Evolutionary conservation across 352 stramenopile genomes (phyloP).

Genomic region (Phytophthora vignae): DNA sequence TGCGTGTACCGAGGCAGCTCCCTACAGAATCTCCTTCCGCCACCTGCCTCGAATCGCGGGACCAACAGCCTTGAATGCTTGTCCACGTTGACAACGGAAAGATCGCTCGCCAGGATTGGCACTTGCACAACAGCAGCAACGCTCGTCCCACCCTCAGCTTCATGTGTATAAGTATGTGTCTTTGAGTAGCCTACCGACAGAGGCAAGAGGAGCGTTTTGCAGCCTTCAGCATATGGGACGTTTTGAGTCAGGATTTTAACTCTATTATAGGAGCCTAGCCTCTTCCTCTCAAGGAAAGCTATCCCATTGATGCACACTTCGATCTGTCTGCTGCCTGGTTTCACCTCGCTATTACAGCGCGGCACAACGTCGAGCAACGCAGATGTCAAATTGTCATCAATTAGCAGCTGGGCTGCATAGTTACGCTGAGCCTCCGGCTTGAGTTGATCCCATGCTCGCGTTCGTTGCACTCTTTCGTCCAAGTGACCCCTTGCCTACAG

Average conservation of each 20-base stretch:
- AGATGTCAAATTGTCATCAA: constrained; percentile 10
- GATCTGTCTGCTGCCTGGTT: constrained; percentile 8
- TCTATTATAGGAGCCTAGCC: neutral
- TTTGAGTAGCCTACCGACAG: too few relatives aligned
- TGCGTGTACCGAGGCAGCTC: neutral
- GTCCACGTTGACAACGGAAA: constrained; percentile 12
- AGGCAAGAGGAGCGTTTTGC: neutral
- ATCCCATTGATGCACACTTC: constrained; percentile 3
- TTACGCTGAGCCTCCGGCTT: constrained; percentile 1
- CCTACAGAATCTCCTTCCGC: neutral
- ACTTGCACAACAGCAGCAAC: constrained; percentile 3
- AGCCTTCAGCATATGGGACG: constrained; percentile 15
- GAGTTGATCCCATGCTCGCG: neutral
- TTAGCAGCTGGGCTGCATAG: constrained; percentile 23
- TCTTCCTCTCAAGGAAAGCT: neutral
- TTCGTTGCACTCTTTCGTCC: neutral
- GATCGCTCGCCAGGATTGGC: constrained; percentile 28
- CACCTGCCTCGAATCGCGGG: neutral
- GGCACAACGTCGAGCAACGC: neutral
- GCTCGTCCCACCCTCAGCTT: too few relatives aligned
- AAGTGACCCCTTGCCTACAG: constrained; percentile 3
- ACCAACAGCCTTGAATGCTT: neutral
- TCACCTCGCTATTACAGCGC: neutral
- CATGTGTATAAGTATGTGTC: too few relatives aligned
- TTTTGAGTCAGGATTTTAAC: neutral